Conservation (phyloP, 1,139 yeast species). For the Geotrichum australiense region DNA sequence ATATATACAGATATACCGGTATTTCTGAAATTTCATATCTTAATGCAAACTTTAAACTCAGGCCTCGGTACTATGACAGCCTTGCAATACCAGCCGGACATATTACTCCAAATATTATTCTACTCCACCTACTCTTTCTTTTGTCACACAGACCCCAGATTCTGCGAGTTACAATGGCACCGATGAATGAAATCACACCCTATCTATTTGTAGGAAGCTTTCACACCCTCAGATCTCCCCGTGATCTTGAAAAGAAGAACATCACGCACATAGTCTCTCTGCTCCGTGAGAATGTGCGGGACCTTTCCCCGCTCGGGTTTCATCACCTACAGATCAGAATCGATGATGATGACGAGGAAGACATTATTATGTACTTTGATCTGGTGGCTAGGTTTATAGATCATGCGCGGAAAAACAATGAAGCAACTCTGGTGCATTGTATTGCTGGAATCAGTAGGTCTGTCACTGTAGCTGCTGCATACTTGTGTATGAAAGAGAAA, state of each 20-base stretch:
- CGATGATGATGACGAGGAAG: slow-evolving; percentile 56
- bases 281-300: slow-evolving; percentile 42
- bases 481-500: slow-evolving; percentile 40
- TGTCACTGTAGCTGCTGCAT: slow-evolving; percentile 64
- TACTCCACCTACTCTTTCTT: too few relatives aligned
- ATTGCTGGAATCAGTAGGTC: slow-evolving; percentile 89
- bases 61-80: too few relatives aligned
- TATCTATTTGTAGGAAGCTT: slow-evolving; percentile 33
- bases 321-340: slow-evolving; percentile 59
- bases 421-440: slow-evolving; percentile 36
- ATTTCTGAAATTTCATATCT: too few relatives aligned
- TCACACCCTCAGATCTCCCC: slow-evolving; percentile 28
- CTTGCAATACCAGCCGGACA: too few relatives aligned
- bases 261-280: slow-evolving; percentile 68
- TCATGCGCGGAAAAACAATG: slow-evolving; percentile 35
- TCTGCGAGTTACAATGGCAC: slow-evolving; percentile 16
- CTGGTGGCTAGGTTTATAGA: slow-evolving; percentile 62
- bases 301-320: slow-evolving; percentile 30
- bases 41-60: too few relatives aligned
- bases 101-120: too few relatives aligned
- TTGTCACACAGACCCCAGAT: too few relatives aligned
- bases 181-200: slow-evolving; percentile 31
- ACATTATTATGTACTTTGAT: slow-evolving; percentile 56
- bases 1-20: too few relatives aligned
- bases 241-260: slow-evolving; percentile 25